Base-by-base conservation (phyloP, 2,329 filamentous ascomycete genomes). In the Huntiella abstrusa region DNA sequence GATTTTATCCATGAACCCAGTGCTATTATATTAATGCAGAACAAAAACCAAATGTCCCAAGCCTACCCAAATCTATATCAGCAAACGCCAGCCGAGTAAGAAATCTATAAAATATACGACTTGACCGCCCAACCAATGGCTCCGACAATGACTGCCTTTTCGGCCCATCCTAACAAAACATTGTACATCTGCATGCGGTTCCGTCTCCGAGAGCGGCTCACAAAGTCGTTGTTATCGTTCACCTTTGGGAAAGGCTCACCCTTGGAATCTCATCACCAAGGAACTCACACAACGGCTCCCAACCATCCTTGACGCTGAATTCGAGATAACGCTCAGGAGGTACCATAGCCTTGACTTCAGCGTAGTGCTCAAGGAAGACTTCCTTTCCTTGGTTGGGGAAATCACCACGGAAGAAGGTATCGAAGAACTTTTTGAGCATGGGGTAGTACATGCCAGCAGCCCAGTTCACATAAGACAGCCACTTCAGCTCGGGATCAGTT, bases 351-450 rank as follows among this genome's bases (percentile, higher is more conserved):
- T 60, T 56, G 10, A 63, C 54, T 47, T 60, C 54, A 5, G 51
- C 56, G 51, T 63, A 62, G 51, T 64, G 60, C 28, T 57, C 55
- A 33, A 62, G 59, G 63, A 73, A 82, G 40, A 75, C 65, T 45
- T 74, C 66, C 63, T 80, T 80, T 56, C 75, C 77, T 49, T 71
- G 65, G 57, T 70, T 70, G 56, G 71, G 69, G 58, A 81, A 81
- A 56, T 80, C 76, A 43, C 73, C 74, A 51, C 74, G 68, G 66
- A 79, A 81, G 61, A 80, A 80, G 47, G 68, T 70, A 54, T 75
- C 69, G 62, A 78, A 81, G 64, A 80, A 79, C 60, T 77, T 78
- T 58, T 68, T 67, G 49, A 81, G 66, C 76, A 81, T 80, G 35
- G 75, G 76, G 33, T 47, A 47, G 39, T 47, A 42, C 45, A 79